phyloP scores from a whole-genome alignment of 208 protist genomes.

The Leishmania major region DNA sequence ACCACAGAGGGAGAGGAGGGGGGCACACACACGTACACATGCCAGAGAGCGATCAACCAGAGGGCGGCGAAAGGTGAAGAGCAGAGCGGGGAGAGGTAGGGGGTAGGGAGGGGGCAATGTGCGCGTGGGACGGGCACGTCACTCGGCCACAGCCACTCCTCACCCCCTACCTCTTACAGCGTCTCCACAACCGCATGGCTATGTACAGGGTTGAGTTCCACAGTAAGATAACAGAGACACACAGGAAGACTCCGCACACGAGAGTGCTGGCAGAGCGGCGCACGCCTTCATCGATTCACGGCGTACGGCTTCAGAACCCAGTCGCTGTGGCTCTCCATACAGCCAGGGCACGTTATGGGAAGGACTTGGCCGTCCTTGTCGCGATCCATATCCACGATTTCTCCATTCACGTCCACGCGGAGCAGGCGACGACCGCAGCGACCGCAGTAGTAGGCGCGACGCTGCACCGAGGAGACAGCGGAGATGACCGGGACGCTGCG shows the following conservation, averaged over 20 bases:
- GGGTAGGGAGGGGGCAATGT: too few relatives aligned
- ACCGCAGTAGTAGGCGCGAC: constrained; percentile 75
- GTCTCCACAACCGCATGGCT: neutral
- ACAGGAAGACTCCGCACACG: neutral
- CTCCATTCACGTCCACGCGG: constrained; percentile 73
- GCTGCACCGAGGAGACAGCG: constrained; percentile 9
- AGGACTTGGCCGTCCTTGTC: constrained; percentile 61
- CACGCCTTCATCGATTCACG: constrained; percentile 5
- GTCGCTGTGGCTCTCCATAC: constrained; percentile 64
- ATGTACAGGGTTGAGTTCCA: neutral
- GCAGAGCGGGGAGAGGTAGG: neutral
- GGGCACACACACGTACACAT: neutral
- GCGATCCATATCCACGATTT: constrained; percentile 80
- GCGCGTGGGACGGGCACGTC: neutral
- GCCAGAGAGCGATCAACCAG: neutral
- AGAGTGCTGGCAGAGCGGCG: neutral
- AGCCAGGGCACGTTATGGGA: constrained; percentile 83
- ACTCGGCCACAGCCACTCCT: neutral
- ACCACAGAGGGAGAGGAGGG: neutral
- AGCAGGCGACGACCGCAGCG: constrained; percentile 71
- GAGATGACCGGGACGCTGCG: neutral
- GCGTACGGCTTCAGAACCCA: constrained; percentile 70
- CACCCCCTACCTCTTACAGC: neutral
- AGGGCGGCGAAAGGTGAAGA: neutral
- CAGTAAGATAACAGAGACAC: neutral